Evolutionary conservation across 768 basidiomycete genomes (phyloP), one percentile per base, ranked within the genome.

Genomic region (Auriculariales sp.): DNA sequence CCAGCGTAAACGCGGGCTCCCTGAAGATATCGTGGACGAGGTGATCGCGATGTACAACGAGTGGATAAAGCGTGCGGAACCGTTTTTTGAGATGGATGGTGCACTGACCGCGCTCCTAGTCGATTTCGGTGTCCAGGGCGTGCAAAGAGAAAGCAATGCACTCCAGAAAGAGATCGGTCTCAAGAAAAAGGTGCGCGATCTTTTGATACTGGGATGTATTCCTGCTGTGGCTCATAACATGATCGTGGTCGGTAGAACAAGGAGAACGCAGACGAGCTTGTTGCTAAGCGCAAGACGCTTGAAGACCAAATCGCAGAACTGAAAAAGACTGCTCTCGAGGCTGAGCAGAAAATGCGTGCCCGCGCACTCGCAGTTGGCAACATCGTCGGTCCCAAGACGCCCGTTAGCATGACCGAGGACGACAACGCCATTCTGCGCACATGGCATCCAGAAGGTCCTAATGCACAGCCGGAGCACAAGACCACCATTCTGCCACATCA

Each of bases 401-500:
- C 91, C 3, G 77, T 93, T 55, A 90, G 86, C 65, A 58, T 74
- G 64, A 91, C 85, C 19, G 94, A 99, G 90, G 95, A 98, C 59
- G 91, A 98, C 63, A 99, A 99, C 65, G 68, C 64, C 1, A 81
- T 81, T 3, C 55, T 92, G 12, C 72, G 79, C 52, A 88, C 79
- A 50, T 98, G 87, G 85, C 82, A 91, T 66, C 90, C 93, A 1
- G 74, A 78, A 31, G 85, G 82, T 5, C 77, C 81, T 22, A 71
- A 77, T 52, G 81, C 68, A 27, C 78, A 88, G 56, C 84, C 82
- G 22, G 76, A 82, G 56, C 74, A 78, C 57, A 78, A 75, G 61
- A 68, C 72, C 3, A 82, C 76, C 46, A 90, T 98, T 60, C 74
- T 98, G 67, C 82, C 94, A n/a, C 95, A 99, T 64, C 93, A 99